Base-by-base conservation (phyloP, 345 rosid species). In the Heritiera fomes region DNA sequence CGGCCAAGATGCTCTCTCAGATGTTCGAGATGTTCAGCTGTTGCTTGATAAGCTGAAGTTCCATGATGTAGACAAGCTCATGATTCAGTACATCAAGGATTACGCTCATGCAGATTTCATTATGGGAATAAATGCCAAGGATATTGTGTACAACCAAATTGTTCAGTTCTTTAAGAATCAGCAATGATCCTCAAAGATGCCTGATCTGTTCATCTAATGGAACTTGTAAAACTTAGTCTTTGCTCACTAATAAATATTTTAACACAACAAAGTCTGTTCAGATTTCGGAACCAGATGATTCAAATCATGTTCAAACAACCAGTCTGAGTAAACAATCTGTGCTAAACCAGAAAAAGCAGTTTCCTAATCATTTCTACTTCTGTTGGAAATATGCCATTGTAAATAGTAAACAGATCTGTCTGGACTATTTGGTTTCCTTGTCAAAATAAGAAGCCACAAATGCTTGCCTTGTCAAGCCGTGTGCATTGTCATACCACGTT, bases 101-200 rank as follows among this genome's bases (percentile, higher is more conserved):
- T 94, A 91, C 70, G 97, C 90, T 73, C 99, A 96, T 80, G 92
- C 88, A 1, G 98, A 96, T 86, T 96, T 94, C 90, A 81, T 96
- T 14, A 90, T 94, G 99, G 99, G 87, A 4, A 80, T 86, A 14
- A 92, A 82, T 75, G 99, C 99, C 66, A 92, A 92, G 69, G 98
- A 90, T 77, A 32, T 91, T 62, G 94, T 96, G 76, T 96, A 89
- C 67, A 89, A 85, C 71, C 83, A 87, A 82, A 84, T 94, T 14
- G 77, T 78, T 59, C 71, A 93, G 0, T 92, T 94, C 85, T 91
- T 96, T 60, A 85, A 84, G 81, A 87, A 78, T 41, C 92, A 83
- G 58, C 32, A 8, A 52, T 85, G 78, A 78, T 75, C 13, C 69
- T 4, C n/a, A 13, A 14, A 43, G 8, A 75, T 7, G 23, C 41